Conservation (phyloP, 805 yeast genomes). For the Cyberlindnera subsufficiens region DNA sequence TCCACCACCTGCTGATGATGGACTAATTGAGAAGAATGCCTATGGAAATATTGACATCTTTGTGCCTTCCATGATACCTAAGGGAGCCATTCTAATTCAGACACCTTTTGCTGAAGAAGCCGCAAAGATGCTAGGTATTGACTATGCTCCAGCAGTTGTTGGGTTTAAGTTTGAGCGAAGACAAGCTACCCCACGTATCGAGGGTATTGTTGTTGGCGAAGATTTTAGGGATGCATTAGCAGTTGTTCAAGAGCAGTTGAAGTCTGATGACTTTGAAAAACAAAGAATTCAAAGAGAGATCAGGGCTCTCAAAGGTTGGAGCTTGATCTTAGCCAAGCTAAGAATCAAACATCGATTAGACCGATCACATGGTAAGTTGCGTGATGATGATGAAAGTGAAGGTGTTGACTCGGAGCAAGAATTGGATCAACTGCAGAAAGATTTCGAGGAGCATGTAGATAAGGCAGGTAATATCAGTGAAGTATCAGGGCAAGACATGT, state of each 20-base stretch:
- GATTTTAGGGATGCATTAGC: constrained; percentile 57
- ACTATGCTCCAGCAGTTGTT: constrained; percentile 81
- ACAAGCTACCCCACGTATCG: constrained; percentile 54
- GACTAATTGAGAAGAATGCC: constrained; percentile 66
- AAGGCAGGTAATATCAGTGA: constrained; percentile 14
- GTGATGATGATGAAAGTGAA: constrained; percentile 6
- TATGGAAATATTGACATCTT: constrained; percentile 84
- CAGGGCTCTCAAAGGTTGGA: constrained; percentile 43
- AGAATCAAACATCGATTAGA: constrained; percentile 38
- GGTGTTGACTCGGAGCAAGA: constrained; percentile 7
- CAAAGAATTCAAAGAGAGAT: constrained; percentile 38
- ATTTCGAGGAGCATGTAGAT: constrained; percentile 18
- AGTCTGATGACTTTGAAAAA: constrained; percentile 37
- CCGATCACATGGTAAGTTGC: constrained; percentile 35
- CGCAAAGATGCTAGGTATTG: constrained; percentile 62
- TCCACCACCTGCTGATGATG: constrained; percentile 53
- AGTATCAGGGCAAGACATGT: neutral
- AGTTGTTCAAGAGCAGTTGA: constrained; percentile 41
- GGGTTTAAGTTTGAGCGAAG: constrained; percentile 69
- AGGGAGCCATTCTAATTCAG: constrained; percentile 60
- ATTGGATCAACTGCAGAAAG: constrained; percentile 11
- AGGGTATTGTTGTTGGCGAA: constrained; percentile 70
- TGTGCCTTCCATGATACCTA: constrained; percentile 75
- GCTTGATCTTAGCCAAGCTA: constrained; percentile 36
- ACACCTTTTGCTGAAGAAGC: constrained; percentile 58